phyloP scores from a whole-genome alignment of 306 rosid genomes.

The Clitoria ternatea region DNA sequence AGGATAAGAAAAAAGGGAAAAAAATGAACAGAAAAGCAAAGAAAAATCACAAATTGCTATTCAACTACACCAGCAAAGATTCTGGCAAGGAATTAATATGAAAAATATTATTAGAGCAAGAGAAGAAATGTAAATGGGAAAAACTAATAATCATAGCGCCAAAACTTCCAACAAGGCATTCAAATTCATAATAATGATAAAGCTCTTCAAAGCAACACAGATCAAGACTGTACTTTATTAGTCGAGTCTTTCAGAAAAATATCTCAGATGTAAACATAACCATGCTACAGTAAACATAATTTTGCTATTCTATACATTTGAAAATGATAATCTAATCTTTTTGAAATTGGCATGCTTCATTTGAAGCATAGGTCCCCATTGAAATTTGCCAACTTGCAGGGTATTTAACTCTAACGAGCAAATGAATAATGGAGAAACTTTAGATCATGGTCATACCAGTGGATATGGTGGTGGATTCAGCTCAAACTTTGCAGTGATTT shows the following conservation, averaged over 20 bases:
- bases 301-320: not conserved
- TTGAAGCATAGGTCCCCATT: not conserved
- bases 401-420: not conserved
- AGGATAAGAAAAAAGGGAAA: not conserved
- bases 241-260: not conserved
- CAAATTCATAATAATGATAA: constrained; percentile 12
- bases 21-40: not conserved
- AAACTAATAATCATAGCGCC: not conserved
- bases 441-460: constrained; percentile 49
- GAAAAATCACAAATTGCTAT: not conserved
- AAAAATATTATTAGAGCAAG: not conserved
- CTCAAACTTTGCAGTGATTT: constrained; percentile 58
- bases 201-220: not conserved
- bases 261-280: not conserved
- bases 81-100: not conserved
- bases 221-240: not conserved
- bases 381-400: not conserved
- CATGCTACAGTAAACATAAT: not conserved
- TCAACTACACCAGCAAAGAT: not conserved
- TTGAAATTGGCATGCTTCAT: not conserved
- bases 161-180: not conserved
- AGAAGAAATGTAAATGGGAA: not conserved
- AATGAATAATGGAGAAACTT: not conserved
- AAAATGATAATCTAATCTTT: not conserved
- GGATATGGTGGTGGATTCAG: constrained; percentile 88